These are phyloP conservation scores for Schrenkiella parvula DNA, from an alignment of 345 rosid species.

Conservation along the genomic window DNA sequence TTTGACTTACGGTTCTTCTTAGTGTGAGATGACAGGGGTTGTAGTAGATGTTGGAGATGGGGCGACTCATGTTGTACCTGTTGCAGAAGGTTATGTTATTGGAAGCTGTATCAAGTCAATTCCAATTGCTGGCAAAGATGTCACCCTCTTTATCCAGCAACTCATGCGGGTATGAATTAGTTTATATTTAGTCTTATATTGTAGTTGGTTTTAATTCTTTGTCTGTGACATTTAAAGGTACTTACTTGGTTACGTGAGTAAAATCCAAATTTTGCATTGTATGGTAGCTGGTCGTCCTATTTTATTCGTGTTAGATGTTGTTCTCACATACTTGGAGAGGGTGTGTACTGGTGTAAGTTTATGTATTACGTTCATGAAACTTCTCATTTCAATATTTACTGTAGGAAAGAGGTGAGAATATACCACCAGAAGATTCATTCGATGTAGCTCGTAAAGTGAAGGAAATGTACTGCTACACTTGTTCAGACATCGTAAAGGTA, in stretches of 20 bases:
- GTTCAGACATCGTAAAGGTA: conserved; percentile 97
- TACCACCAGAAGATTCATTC: conserved; percentile 95
- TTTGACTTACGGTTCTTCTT: conserved; percentile 45
- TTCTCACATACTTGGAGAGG: not conserved
- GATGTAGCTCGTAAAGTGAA: conserved; percentile 94
- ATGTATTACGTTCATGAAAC: not conserved
- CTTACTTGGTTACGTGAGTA: not conserved
- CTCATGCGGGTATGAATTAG: conserved; percentile 79
- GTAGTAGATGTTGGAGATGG: conserved; percentile 99
- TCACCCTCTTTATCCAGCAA: conserved; percentile 84
- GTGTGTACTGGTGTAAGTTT: not conserved
- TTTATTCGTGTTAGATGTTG: not conserved
- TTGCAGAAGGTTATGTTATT: conserved; percentile 98
- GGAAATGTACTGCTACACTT: conserved; percentile 86
- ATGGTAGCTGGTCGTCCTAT: not conserved
- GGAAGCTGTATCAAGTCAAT: conserved; percentile 89
- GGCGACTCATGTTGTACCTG: conserved; percentile 89
- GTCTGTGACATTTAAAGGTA: not conserved
- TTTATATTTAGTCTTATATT: not conserved
- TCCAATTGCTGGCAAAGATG: conserved; percentile 91
- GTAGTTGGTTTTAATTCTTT: not conserved
- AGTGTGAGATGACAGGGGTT: conserved; percentile 99
- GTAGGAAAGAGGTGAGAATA: conserved; percentile 96
- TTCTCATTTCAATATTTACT: conserved; percentile 29
- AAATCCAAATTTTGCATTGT: not conserved